phyloP scores from a whole-genome alignment of 1,139 yeast species.

The Yamadazyma oceani region DNA sequence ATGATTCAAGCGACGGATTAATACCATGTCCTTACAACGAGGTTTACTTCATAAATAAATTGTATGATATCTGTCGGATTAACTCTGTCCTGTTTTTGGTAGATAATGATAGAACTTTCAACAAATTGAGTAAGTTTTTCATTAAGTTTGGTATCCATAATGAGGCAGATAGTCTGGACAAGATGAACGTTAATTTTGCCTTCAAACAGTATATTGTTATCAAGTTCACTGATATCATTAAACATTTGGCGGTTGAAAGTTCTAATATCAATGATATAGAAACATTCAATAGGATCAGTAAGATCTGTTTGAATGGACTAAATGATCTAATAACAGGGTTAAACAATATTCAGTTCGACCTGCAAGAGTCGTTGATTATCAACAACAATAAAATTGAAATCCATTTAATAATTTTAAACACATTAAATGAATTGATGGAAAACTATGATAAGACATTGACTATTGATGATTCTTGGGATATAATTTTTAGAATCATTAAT shows the following conservation, averaged over 20 bases:
- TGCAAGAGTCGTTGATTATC: conserved; percentile 37
- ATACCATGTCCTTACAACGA: conserved; percentile 41
- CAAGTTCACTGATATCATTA: conserved; percentile 50
- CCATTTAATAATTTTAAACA: conserved; percentile 58
- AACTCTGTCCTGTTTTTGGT: conserved; percentile 53
- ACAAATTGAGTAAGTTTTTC: conserved; percentile 42
- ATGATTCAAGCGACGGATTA: conserved; percentile 3
- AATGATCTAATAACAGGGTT: conserved; percentile 31
- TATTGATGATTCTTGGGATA: conserved; percentile 59
- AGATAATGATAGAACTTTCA: conserved; percentile 45
- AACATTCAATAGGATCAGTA: conserved; percentile 22
- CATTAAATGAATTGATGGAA: conserved; percentile 69
- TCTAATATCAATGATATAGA: conserved; percentile 18
- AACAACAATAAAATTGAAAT: conserved; percentile 63
- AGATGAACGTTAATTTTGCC: conserved; percentile 6
- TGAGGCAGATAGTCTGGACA: neutral
- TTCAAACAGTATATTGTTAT: conserved; percentile 26
- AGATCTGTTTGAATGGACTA: conserved; percentile 27
- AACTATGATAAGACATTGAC: conserved; percentile 58
- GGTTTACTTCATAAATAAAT: conserved; percentile 36
- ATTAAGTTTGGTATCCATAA: conserved; percentile 33
- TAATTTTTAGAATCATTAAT: conserved; percentile 66
- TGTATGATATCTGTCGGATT: conserved; percentile 46
- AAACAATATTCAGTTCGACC: conserved; percentile 14
- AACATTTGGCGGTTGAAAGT: conserved; percentile 47